A percentile compares a stretch with the other conserved stretches of the same genome.
phyloP scores from a whole-genome alignment of 352 stramenopile genomes.

The Phytophthora idaei region DNA sequence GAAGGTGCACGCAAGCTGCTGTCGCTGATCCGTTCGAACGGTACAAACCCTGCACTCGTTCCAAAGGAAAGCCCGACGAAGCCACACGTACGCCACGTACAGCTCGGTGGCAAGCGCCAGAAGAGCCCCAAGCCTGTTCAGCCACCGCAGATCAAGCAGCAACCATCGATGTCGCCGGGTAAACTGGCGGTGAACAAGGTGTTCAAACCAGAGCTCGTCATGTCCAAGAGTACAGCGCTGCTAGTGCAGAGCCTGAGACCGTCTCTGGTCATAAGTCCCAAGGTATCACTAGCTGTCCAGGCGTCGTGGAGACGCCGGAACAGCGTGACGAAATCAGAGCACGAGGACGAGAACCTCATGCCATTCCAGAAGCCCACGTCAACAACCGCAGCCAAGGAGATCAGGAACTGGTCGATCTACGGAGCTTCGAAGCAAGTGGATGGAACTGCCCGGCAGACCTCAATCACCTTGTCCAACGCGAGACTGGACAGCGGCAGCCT shows the following conservation, averaged over 20 bases:
- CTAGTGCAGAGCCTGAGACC: slow-evolving; percentile 5
- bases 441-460: slow-evolving; percentile 16
- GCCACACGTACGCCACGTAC: slow-evolving; percentile 33
- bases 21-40: slow-evolving; percentile 63
- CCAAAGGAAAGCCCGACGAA: slow-evolving; percentile 38
- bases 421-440: background rate
- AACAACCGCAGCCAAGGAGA: slow-evolving; percentile 3
- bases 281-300: slow-evolving; percentile 43
- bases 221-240: slow-evolving; percentile 25
- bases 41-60: slow-evolving; percentile 42
- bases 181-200: slow-evolving; percentile 28
- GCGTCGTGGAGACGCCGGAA: slow-evolving; percentile 51
- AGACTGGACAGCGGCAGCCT: slow-evolving; percentile 28
- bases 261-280: slow-evolving; percentile 41
- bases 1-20: slow-evolving; percentile 60
- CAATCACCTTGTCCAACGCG: slow-evolving; percentile 18
- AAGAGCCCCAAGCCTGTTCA: slow-evolving; percentile 14
- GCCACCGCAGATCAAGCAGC: slow-evolving; percentile 4
- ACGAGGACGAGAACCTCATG: slow-evolving; percentile 38
- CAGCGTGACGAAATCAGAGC: slow-evolving; percentile 21
- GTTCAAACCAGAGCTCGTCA: slow-evolving; percentile 26
- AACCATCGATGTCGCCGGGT: slow-evolving; percentile 13
- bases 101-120: slow-evolving; percentile 25
- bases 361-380: slow-evolving; percentile 35
- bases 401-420: slow-evolving; percentile 22